Evolutionary conservation across 2,329 filamentous ascomycete species (phyloP), one percentile per base, ranked within the genome.

Genomic region (Trichoderma citrinoviride): DNA sequence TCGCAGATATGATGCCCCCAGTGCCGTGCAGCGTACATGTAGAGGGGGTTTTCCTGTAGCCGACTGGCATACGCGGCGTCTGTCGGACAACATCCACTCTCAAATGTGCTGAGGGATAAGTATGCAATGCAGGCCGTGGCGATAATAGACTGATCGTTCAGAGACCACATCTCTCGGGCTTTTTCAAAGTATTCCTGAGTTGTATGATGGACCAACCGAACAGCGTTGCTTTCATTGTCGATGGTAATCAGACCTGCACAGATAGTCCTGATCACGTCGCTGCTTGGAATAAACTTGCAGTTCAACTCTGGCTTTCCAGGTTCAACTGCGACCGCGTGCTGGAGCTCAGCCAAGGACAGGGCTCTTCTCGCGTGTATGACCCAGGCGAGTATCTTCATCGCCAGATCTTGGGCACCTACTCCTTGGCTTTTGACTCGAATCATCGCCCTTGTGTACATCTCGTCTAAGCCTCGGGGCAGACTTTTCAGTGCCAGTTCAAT

Each of bases 201-300:
- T 0, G 81, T 82, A 61, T 80, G 79, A 66, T 83, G 80, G 1
- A 81, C 78, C 0, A 83, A 66, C 3, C 79, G 73, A 12, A 82
- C 71, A 33, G 77, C 71, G 27, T 72, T 50, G 55, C 73, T 81
- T 47, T 77, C 67, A 29, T 37, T 12, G 33, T 82, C 78, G 3
- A 80, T 44, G 0, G 73, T 77, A 2, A 82, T 76, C 7, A 83
- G 60, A 0, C 81, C 80, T 33, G 74, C 75, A 65, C 79, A 83
- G 1, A 72, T 70, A 3, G 76, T 29, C 6, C 27, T 29, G 27
- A 29, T 29, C 2, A 29, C 27, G 1, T 75, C 72, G 1, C 77
- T 40, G 0, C 75, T 67, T 0, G 75, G 66, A 0, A 81, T n/a
- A 23, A 77, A 77, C 0, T 79, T 73, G 10, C 27, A 37, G 8